Conservation (phyloP, 2,329 filamentous ascomycete genomes). For the Fusarium cicatricum region DNA sequence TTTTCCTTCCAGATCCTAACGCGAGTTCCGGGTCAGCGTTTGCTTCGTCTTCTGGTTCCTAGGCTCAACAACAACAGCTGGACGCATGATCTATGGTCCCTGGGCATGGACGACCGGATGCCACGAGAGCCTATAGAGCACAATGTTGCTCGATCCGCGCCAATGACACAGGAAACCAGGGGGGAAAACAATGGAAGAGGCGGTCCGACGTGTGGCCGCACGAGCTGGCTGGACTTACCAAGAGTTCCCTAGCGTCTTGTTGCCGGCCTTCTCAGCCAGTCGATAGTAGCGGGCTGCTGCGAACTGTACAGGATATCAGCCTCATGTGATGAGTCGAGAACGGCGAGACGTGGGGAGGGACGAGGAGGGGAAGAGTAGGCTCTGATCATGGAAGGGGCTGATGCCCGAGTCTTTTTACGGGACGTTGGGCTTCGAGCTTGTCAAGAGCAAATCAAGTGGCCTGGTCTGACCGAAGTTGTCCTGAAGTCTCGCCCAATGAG, state of each 20-base stretch:
- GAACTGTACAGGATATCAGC: slow-evolving; percentile 67
- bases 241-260: slow-evolving; percentile 90
- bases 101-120: too few species aligned
- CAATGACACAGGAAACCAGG: slow-evolving; percentile 10
- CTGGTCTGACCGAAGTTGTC: slow-evolving; percentile 24
- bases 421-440: slow-evolving; percentile 22
- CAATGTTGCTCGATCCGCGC: slow-evolving; percentile 14
- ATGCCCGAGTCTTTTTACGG: slow-evolving; percentile 20
- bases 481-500: not conserved
- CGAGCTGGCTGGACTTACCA: slow-evolving; percentile 72
- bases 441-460: slow-evolving; percentile 23
- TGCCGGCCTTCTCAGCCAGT: slow-evolving; percentile 86
- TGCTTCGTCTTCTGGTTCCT: slow-evolving; percentile 1
- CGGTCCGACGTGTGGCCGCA: slow-evolving; percentile 27
- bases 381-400: slow-evolving; percentile 6
- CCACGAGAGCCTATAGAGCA: slow-evolving; percentile 29
- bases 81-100: slow-evolving; percentile 17
- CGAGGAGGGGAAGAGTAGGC: slow-evolving; percentile 11
- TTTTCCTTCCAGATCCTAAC: slow-evolving; percentile 98
- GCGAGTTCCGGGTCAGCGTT: slow-evolving; percentile 28
- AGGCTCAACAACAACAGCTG: slow-evolving; percentile 10
- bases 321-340: slow-evolving; percentile 51
- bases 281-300: slow-evolving; percentile 90
- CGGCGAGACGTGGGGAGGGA: slow-evolving; percentile 14
- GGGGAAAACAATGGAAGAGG: slow-evolving; percentile 16